These are phyloP conservation scores for Moesziomyces sp. DNA, from an alignment of 1,284 basidiomycete genomes.

Conservation along the genomic window DNA sequence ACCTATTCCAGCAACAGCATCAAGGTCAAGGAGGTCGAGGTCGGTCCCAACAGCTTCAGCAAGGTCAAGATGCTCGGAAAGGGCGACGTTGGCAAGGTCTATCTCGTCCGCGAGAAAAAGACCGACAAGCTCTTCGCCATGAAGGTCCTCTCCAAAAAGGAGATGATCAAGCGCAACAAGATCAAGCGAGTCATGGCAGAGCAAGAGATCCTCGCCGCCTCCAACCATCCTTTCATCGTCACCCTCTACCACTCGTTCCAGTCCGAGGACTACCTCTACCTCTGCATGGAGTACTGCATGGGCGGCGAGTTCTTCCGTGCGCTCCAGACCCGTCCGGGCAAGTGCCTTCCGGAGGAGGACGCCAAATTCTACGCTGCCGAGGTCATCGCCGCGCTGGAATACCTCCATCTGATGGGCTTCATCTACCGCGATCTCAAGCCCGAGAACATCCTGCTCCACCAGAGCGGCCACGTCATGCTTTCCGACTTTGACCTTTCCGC, in stretches of 20 bases:
- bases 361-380: conserved; percentile 98
- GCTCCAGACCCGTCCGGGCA: conserved; percentile 81
- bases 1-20: conserved; percentile 98
- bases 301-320: conserved; percentile 99
- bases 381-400: conserved; percentile 95
- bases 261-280: conserved; percentile 65
- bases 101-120: conserved; percentile 64
- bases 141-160: conserved; percentile 67
- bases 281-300: conserved; percentile 82
- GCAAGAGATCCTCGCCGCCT: conserved; percentile 64
- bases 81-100: conserved; percentile 67
- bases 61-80: conserved; percentile 68
- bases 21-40: conserved; percentile 76
- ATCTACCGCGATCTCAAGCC: conserved; percentile 99
- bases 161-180: conserved; percentile 68
- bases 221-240: conserved; percentile 67
- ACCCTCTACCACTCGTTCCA: conserved; percentile 68
- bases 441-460: conserved; percentile 96
- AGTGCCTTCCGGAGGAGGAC: conserved; percentile 93
- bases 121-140: conserved; percentile 63
- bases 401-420: conserved; percentile 97
- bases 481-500: conserved; percentile 99
- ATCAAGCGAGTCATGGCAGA: conserved; percentile 67
- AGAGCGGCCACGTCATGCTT: conserved; percentile 99
- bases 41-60: conserved; percentile 62